Base-by-base conservation (phyloP, 2,329 filamentous ascomycete genomes). In the Fusarium acutatum region DNA sequence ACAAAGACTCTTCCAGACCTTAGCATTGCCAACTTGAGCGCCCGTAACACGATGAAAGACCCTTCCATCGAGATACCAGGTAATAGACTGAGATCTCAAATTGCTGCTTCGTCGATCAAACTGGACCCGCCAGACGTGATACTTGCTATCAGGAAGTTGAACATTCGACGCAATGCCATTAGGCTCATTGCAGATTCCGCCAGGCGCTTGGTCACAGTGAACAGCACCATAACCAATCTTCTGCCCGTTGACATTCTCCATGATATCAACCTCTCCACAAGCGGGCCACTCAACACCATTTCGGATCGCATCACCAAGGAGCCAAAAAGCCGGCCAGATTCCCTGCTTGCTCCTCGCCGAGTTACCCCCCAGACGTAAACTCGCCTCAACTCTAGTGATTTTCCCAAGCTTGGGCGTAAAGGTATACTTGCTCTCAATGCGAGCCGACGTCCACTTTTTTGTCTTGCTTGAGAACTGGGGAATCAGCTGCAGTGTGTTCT, bases 301-400 rank as follows among this genome's bases (percentile, higher is more conserved):
- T 32, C 86, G 84, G 61, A 86, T 81, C 17, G 83, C 78, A 56
- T 88, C 83, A 44, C 88, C 88, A 22, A 90, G 82, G 68, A 89
- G 81, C 88, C 88, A 90, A 75, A 89, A 89, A 1, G 88, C 88
- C 1, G 88, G 88, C 88, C 88, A 90, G 56, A 90, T 82, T 9
- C 88, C 88, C 72, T 88, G 83, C 79, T 88, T 87, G 47, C 78
- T 77, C 6, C 82, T 81, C 46, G 77, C 75, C 3, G 78, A 46
- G 78, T 84, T 84, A 66, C 75, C 75, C 18, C 86, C 88, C 52
- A 89, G 81, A 40, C 86, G 84, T 50, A 90, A 80, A 30, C 79
- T 78, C 9, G 84, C 83, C 67, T 88, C 84, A 34, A 86, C 80
- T 44, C 83, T 79, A 28, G 86, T 88, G 35, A 85, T 75, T 66